phyloP scores from a whole-genome alignment of 1,139 yeast species.

The Scheffersomyces quercinus region DNA sequence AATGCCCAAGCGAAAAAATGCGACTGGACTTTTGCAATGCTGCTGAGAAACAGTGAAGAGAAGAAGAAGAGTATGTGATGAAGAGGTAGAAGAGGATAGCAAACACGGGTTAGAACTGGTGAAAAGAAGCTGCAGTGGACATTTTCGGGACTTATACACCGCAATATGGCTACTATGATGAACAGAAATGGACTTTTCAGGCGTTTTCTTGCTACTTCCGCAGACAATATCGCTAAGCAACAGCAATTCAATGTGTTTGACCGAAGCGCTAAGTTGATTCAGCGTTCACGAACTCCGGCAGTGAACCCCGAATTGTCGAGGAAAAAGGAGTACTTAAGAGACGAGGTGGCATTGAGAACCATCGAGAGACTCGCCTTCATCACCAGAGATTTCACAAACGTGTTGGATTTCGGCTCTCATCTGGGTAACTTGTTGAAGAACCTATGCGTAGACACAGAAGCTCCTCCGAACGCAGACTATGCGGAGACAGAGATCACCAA shows the following conservation, averaged over 20 bases:
- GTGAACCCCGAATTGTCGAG: slow-evolving; percentile 46
- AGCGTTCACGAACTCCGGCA: slow-evolving; percentile 55
- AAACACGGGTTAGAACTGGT: no score
- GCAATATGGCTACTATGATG: background rate
- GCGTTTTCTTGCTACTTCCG: slow-evolving; percentile 26
- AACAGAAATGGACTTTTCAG: slow-evolving; percentile 1
- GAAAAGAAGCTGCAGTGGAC: no score
- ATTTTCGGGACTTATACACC: no score
- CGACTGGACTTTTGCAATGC: no score
- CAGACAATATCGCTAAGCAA: slow-evolving; percentile 17
- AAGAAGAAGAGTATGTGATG: no score
- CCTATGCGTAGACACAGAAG: slow-evolving; percentile 32
- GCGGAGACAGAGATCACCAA: slow-evolving; percentile 29
- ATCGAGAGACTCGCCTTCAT: slow-evolving; percentile 76
- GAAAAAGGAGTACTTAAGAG: slow-evolving; percentile 71
- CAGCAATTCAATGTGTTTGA: slow-evolving; percentile 64
- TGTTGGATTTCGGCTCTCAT: slow-evolving; percentile 74
- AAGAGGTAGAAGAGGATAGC: no score
- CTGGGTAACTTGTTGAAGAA: slow-evolving; percentile 58
- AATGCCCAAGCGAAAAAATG: no score
- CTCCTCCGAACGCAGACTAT: slow-evolving; percentile 27
- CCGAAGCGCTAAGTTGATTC: slow-evolving; percentile 57
- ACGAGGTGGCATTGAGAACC: slow-evolving; percentile 72
- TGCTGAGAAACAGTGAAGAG: no score
- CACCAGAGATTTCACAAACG: slow-evolving; percentile 58